Percentiles rank a stretch among this genome's conserved stretches.
Conservation (phyloP, 169 alveolate genomes). For the Eimeria falciformis region DNA sequence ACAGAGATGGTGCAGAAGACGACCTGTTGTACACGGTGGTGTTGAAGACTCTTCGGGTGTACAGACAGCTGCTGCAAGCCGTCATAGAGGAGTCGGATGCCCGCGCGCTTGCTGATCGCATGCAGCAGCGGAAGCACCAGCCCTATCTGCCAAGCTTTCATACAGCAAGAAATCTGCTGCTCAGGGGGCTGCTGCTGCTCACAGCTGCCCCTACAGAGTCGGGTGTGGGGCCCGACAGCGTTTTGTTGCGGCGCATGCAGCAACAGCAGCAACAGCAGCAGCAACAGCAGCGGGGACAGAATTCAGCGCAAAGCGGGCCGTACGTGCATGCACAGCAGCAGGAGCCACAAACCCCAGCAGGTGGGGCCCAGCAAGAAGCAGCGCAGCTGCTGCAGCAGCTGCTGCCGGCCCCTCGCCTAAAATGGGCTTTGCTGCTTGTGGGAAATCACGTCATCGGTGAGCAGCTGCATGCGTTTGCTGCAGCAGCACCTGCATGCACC, state of each 20-base stretch:
- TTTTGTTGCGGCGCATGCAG: slow-evolving; percentile 62
- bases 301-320: not conserved
- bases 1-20: not conserved
- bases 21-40: not conserved
- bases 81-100: not conserved
- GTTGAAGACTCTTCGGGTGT: slow-evolving; percentile 68
- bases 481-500: not conserved
- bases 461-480: slow-evolving; percentile 24
- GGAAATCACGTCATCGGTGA: slow-evolving; percentile 21
- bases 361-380: not conserved
- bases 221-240: slow-evolving; percentile 15
- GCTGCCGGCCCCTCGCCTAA: slow-evolving; percentile 23
- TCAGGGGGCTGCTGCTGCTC: slow-evolving; percentile 67
- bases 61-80: slow-evolving; percentile 63
- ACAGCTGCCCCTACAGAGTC: not conserved
- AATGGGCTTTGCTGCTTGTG: slow-evolving; percentile 40
- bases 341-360: not conserved
- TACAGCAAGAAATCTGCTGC: slow-evolving; percentile 47
- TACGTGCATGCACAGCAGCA: slow-evolving; percentile 41
- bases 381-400: slow-evolving; percentile 70
- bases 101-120: slow-evolving; percentile 5
- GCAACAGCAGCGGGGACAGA: slow-evolving; percentile 6
- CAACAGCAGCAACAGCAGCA: slow-evolving; percentile 48
- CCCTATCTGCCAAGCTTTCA: slow-evolving; percentile 43
- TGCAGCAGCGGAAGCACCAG: slow-evolving; percentile 68